Conservation (phyloP, 2,329 filamentous ascomycete species). For the Pseudogymnoascus sp. region DNA sequence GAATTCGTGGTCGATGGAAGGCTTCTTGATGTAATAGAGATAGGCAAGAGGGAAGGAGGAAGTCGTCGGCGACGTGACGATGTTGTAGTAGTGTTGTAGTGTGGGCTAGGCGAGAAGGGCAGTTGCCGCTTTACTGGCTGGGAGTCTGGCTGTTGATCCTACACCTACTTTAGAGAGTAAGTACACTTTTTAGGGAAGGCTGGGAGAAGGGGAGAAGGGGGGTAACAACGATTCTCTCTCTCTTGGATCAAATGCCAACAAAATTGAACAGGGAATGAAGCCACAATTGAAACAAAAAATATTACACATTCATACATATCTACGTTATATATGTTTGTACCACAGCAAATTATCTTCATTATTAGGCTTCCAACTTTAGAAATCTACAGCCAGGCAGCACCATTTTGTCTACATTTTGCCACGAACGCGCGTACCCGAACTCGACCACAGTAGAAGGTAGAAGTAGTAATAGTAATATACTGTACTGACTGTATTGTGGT, state of each 20-base stretch:
- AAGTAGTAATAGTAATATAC: background rate
- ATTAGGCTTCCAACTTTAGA: background rate
- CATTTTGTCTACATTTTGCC: background rate
- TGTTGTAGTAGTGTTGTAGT: constrained; percentile 12
- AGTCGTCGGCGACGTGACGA: constrained; percentile 14
- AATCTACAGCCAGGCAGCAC: background rate
- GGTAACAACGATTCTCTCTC: background rate
- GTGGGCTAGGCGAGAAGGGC: constrained; percentile 15
- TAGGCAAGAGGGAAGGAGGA: constrained; percentile 17
- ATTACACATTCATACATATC: background rate
- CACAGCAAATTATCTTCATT: background rate
- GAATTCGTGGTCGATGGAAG: constrained; percentile 25
- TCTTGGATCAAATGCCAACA: constrained; percentile 2
- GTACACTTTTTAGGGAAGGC: constrained; percentile 1
- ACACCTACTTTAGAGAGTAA: background rate
- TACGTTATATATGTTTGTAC: background rate
- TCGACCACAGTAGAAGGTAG: no score
- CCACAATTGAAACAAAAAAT: background rate
- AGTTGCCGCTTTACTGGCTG: constrained; percentile 14
- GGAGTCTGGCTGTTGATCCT: background rate
- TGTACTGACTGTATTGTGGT: no score
- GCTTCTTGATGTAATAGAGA: constrained; percentile 15
- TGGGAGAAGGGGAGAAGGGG: background rate
- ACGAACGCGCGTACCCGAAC: constrained; percentile 8
- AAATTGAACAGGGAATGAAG: constrained; percentile 2